A percentile compares a stretch with the other conserved stretches of the same genome.
phyloP scores from a whole-genome alignment of 2,329 filamentous ascomycete genomes.

The Penicillium olsonii region DNA sequence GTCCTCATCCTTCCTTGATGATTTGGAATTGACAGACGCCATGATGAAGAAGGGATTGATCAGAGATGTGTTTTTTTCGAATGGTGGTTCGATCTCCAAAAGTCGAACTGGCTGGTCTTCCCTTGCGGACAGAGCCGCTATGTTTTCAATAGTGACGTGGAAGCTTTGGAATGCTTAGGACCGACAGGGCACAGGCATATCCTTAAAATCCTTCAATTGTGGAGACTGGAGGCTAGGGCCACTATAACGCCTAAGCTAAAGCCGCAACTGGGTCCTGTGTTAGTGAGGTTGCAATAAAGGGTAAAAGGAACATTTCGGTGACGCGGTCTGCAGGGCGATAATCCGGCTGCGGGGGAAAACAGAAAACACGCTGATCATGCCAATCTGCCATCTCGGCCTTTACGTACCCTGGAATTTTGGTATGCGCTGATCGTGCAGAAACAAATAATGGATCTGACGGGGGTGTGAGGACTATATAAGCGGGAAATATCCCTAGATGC shows the following conservation, averaged over 20 bases:
- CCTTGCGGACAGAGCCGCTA: constrained; percentile 14
- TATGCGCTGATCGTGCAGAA: constrained; percentile 9
- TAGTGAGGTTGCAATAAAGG: constrained; percentile 21
- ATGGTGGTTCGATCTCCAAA: not conserved
- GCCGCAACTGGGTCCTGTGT: constrained; percentile 8
- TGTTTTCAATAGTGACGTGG: constrained; percentile 19
- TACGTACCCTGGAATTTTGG: constrained; percentile 21
- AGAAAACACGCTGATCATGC: constrained; percentile 27
- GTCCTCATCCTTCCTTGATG: constrained; percentile 26
- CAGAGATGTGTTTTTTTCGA: not conserved
- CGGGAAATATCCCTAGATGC: constrained; percentile 12
- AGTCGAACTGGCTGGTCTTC: not conserved
- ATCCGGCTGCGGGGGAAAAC: constrained; percentile 10
- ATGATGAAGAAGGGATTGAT: constrained; percentile 22
- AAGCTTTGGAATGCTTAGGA: constrained; percentile 14
- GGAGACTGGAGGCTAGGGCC: constrained; percentile 5
- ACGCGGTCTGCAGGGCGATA: constrained; percentile 23
- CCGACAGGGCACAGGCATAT: constrained; percentile 13
- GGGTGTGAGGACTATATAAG: constrained; percentile 4
- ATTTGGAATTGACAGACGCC: constrained; percentile 26
- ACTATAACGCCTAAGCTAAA: constrained; percentile 1
- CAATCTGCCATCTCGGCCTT: constrained; percentile 16
- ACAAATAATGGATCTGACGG: not conserved
- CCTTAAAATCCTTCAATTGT: constrained; percentile 14
- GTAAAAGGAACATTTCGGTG: constrained; percentile 19